Conservation (phyloP, 208 protist genomes). For the Sergeia podlipaevii region DNA sequence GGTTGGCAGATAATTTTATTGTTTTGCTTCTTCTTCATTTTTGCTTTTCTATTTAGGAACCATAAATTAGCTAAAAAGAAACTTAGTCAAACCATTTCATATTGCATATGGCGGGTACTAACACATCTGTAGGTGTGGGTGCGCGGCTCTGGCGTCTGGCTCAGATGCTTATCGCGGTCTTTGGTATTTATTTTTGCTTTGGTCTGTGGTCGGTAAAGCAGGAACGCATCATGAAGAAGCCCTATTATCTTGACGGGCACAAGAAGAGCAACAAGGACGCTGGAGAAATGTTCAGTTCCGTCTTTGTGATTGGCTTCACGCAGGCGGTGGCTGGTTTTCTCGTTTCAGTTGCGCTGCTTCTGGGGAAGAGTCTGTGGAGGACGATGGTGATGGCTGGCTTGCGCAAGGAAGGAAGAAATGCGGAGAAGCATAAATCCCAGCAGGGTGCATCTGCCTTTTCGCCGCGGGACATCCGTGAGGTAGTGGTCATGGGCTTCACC, state of each 20-base stretch:
- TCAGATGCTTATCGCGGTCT: slow-evolving; percentile 60
- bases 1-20: background rate
- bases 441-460: background rate
- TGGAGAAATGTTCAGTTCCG: slow-evolving; percentile 12
- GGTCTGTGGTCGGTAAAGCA: slow-evolving; percentile 82
- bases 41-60: background rate
- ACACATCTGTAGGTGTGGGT: no score
- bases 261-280: background rate
- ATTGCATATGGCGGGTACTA: no score
- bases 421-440: background rate
- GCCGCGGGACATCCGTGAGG: slow-evolving; percentile 14
- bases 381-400: slow-evolving; percentile 4
- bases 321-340: slow-evolving; percentile 17
- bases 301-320: slow-evolving; percentile 21
- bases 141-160: slow-evolving; percentile 11
- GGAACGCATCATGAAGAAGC: slow-evolving; percentile 69
- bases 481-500: slow-evolving; percentile 67
- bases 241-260: slow-evolving; percentile 24
- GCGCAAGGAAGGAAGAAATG: background rate
- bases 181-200: slow-evolving; percentile 82
- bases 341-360: slow-evolving; percentile 1
- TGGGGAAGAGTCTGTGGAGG: slow-evolving; percentile 1
- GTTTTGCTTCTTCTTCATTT: background rate
- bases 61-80: background rate
- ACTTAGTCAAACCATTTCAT: no score